Evolutionary conservation across 441 rosid genomes (phyloP).

Genomic region (Mallotus japonicus): DNA sequence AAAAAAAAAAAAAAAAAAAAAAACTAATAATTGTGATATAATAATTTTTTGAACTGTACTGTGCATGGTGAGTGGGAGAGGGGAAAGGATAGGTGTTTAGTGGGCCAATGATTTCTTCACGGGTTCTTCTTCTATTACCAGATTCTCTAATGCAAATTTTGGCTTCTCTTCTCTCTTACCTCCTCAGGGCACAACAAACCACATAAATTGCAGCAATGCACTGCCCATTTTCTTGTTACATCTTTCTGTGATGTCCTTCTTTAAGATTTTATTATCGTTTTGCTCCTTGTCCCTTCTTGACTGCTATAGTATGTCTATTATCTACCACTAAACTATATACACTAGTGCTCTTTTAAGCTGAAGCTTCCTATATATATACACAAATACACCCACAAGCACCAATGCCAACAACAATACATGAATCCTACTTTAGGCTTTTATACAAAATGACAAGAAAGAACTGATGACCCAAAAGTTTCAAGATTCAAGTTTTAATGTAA

Average conservation of each 20-base stretch:
- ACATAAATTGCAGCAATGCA: slow-evolving; percentile 18
- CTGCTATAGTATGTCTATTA: too few species aligned
- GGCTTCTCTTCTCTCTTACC: slow-evolving; percentile 13
- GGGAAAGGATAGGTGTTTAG: slow-evolving; percentile 15
- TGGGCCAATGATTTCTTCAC: slow-evolving; percentile 35
- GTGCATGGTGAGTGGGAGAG: slow-evolving; percentile 22
- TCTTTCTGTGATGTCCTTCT: neutral
- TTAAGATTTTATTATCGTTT: slow-evolving; percentile 14
- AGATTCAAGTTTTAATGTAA: too few species aligned
- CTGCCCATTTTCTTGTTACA: neutral
- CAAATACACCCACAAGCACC: neutral
- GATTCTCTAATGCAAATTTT: slow-evolving; percentile 42
- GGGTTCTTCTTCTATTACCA: slow-evolving; percentile 57
- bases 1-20: neutral
- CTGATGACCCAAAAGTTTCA: too few species aligned
- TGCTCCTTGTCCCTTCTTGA: slow-evolving; percentile 11
- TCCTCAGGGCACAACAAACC: slow-evolving; percentile 15
- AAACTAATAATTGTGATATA: too few species aligned
- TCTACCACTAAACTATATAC: neutral
- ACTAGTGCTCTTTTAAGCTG: neutral
- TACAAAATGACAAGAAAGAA: neutral
- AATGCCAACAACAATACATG: too few species aligned
- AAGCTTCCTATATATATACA: neutral
- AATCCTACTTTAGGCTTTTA: neutral
- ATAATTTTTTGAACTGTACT: neutral